Base-by-base conservation (phyloP, 2,329 filamentous ascomycete genomes). In the Pseudogymnoascus sp. region DNA sequence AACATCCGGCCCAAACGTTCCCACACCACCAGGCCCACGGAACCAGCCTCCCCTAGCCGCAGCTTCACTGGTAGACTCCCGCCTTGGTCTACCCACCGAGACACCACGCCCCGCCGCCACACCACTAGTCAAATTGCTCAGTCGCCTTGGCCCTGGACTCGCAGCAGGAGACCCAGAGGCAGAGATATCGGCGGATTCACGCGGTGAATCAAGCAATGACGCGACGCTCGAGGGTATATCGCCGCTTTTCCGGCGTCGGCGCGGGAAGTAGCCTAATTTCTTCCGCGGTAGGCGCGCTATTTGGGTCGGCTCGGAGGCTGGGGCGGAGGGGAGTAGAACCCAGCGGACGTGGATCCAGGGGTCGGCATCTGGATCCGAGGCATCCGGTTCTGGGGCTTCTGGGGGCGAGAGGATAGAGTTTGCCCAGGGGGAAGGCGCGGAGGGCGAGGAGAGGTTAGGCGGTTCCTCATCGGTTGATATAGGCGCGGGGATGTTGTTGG, bases 321-420 rank as follows among this genome's bases (percentile, higher is more conserved):
- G 78, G 66, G 83, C 82, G 21, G 86, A 88, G 65, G 93, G 90
- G 26, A 97, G 81, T 31, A 88, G 79, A 1, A 96, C 90, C 91
- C 92, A 97, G 52, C 90, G 87, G 63, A 96, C 91, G 74, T 97
- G 92, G 64, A 84, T 88, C 90, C 91, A 96, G 4, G 85, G 84
- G 55, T 77, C 81, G 59, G 90, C 88, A 31, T 81, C 77, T 60
- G 16, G 62, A 14, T 41, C 45, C 19, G 8, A 31, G 26, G 45
- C 16, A 12, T 52, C 26, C 12, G 45, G 31, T 52, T 31, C 45
- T 52, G 45, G n/a, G 45, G 14, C 12, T 16, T 74, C 72, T 4
- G 62, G 62, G 8, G 66, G 66, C 11, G 70, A 64, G 7, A 59
- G 31, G 7, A 38, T 59, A 6, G 33, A 23, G 37, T 23, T 70